Evolutionary conservation across 495 filamentous ascomycete genomes (phyloP), one percentile per base, ranked within the genome.

Genomic region (Cairneyella variabilis): DNA sequence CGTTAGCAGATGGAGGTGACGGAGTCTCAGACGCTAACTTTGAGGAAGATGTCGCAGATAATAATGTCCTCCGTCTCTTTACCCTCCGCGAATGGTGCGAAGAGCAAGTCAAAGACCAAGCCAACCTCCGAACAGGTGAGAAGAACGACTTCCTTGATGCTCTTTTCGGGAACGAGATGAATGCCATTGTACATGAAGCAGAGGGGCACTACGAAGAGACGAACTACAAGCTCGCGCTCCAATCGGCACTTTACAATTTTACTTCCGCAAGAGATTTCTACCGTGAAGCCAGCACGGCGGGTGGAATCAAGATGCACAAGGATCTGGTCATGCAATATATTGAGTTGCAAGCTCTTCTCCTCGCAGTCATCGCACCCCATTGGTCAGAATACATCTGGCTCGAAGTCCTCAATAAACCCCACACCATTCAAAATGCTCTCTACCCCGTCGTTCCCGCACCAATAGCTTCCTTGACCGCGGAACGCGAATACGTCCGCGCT

Each of bases 21-120:
- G 88, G 89, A 48, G 88, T 97, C 50, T 84, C 90, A 53, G 93
- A 98, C 71, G 92, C 93, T 50, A 99, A 99, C 74, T 95, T 99
- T 61, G 93, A 96, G 59, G 93, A 99, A 73, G 79, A 83, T 57
- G 91, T 96, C 23, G 92, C 92, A 36, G 90, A 96, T 69, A 87
- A 83, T 64, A 91, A 83, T 61, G 93, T 97, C 61, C 77, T 97
- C 52, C 80, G 90, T 60, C 78, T 97, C 26, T 88, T 83, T 67
- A 90, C 84, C 53, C 79, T 97, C 48, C 87, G 87, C 70, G 86
- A 95, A 63, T 97, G 93, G 93, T 89, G 87, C 46, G 90, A 97
- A 70, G 89, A 95, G 64, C 76, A 86, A 59, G 64, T 85, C 50
- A 80, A 83, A 63, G 88, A 93, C 34, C 63, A 70, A 32, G 72